Evolutionary conservation across 768 basidiomycete genomes (phyloP).

Genomic region (Asterophora lycoperdoides): DNA sequence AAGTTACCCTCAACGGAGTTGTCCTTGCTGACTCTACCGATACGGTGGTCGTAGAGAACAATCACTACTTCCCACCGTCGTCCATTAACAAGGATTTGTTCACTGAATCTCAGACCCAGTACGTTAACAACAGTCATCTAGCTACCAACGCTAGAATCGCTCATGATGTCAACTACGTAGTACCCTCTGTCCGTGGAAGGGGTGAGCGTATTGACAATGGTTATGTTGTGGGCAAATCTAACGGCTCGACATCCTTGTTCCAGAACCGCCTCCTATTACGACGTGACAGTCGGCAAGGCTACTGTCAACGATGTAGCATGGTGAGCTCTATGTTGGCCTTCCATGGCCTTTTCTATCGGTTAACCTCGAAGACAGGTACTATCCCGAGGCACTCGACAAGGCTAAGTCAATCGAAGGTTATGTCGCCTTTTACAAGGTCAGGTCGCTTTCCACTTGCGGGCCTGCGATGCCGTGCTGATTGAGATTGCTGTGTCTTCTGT

Average conservation of each 20-base stretch:
- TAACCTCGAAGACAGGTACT: constrained; percentile 48
- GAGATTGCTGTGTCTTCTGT: background rate
- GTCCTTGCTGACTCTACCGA: constrained; percentile 55
- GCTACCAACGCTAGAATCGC: background rate
- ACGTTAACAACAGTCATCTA: constrained; percentile 15
- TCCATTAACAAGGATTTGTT: constrained; percentile 45
- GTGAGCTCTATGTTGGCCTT: constrained; percentile 31
- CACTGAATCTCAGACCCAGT: constrained; percentile 51
- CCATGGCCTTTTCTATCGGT: background rate
- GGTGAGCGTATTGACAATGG: constrained; percentile 32
- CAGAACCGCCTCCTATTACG: constrained; percentile 66
- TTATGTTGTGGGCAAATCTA: background rate
- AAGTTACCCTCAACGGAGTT: constrained; percentile 45
- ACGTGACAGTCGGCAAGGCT: constrained; percentile 45
- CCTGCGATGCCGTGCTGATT: background rate
- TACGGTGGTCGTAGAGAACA: constrained; percentile 59
- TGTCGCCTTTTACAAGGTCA: constrained; percentile 77
- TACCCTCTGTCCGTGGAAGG: constrained; percentile 67
- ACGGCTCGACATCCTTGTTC: background rate
- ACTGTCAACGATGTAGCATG: constrained; percentile 60
- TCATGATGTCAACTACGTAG: constrained; percentile 26
- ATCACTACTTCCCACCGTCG: constrained; percentile 69
- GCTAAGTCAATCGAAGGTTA: constrained; percentile 62
- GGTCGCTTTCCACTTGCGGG: background rate
- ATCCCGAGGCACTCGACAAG: constrained; percentile 48